Evolutionary conservation across 805 yeast genomes (phyloP), one percentile per base, ranked within the genome.

Genomic region (Metschnikowia cubensis): DNA sequence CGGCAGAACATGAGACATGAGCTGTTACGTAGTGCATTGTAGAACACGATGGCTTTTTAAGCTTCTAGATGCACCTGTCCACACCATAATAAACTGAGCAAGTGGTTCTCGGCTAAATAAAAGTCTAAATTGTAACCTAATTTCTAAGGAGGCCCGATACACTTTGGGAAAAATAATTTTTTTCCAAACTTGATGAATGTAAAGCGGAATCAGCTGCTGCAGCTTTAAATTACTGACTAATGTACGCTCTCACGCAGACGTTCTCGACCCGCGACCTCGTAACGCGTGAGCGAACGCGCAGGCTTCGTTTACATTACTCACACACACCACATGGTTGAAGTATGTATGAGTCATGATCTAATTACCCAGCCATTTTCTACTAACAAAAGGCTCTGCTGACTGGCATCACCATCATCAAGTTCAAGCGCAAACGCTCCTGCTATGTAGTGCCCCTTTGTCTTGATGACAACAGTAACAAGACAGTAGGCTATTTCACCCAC

Each of bases 371-470:
- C 22, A 25, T 11, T 14, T 13, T n/a, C 29, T 43, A 45, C 56
- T 53, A 49, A 45, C 44, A 14, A 39, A 63, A 69, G 62, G 17
- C 41, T 21, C 32, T 22, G 18, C 32, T n/a, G 41, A 18, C 68
- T 6, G 67, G 69, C 1, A 37, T 60, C 14, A 66, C 70, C 1
- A 64, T 71, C 3, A 50, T 73, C 44, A 73, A 71, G 55, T 69
- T 72, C 56, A 73, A 72, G 49, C 56, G 71, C 31, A 54, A 53
- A 2, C 62, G 60, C 35, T 48, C 64, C 3, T 69, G 76, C 0
- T 72, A 67, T 49, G 58, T 63, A 21, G 44, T 70, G 10, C 63
- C 71, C 0, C 47, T 71, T 8, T 59, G 59, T 11, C 54, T 66
- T 35, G 45, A 42, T 48, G 50, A 35, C 35, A 56, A 55, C 45